Conservation (phyloP, 2,329 filamentous ascomycete species). For the Parasarocladium wereldwijsianum region DNA sequence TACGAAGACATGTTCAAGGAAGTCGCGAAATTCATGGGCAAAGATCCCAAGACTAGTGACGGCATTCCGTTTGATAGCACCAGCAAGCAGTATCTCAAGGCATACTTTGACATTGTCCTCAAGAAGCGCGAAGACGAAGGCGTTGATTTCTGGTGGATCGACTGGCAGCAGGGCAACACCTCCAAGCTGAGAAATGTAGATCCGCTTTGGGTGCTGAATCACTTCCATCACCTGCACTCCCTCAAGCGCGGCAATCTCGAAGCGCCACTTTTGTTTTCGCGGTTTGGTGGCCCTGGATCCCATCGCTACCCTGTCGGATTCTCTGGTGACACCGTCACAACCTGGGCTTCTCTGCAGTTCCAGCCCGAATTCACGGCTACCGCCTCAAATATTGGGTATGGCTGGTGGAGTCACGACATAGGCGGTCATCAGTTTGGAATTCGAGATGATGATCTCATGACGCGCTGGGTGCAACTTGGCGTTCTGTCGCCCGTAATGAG, state of each 20-base stretch:
- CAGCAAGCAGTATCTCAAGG: conserved; percentile 20
- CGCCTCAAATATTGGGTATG: conserved; percentile 51
- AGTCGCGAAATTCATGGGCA: conserved; percentile 34
- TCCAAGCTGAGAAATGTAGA: conserved; percentile 43
- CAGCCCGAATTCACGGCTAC: conserved; percentile 54
- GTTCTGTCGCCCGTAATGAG: conserved; percentile 46
- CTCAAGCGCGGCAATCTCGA: conserved; percentile 19
- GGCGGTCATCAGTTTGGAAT: conserved; percentile 45
- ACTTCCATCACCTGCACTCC: conserved; percentile 42
- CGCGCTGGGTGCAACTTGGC: conserved; percentile 48
- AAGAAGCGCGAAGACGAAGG: conserved; percentile 38
- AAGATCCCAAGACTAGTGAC: conserved; percentile 31
- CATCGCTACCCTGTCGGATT: conserved; percentile 52
- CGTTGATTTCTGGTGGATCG: conserved; percentile 52
- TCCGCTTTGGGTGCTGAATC: conserved; percentile 50
- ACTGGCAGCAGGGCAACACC: conserved; percentile 49
- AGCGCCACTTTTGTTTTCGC: conserved; percentile 38
- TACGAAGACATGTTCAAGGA: conserved; percentile 41
- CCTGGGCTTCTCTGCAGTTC: conserved; percentile 45
- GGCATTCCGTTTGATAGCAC: conserved; percentile 43
- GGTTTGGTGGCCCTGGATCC: conserved; percentile 46
- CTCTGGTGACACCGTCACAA: conserved; percentile 44
- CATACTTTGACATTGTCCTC: conserved; percentile 43
- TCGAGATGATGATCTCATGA: conserved; percentile 41
- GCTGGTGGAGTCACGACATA: conserved; percentile 56